These are phyloP conservation scores for Silene coronaria DNA, from an alignment of 179 eudicot species.

Conservation along the genomic window DNA sequence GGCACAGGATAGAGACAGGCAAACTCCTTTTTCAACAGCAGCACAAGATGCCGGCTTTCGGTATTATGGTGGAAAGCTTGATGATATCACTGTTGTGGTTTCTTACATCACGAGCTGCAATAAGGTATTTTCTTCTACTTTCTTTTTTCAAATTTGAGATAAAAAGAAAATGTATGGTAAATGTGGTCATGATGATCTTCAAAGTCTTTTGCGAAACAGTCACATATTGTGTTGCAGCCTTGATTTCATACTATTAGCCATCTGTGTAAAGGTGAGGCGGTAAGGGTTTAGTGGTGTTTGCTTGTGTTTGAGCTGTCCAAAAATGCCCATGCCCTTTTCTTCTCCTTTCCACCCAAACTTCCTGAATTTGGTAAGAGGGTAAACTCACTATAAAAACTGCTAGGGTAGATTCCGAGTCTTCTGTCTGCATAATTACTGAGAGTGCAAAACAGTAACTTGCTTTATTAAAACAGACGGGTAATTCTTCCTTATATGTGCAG, in stretches of 20 bases:
- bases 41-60: slow-evolving; percentile 37
- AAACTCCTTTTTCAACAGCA: slow-evolving; percentile 38
- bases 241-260: neutral
- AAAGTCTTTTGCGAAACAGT: neutral
- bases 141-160: neutral
- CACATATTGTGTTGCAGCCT: neutral
- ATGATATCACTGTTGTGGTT: slow-evolving; percentile 45
- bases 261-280: neutral
- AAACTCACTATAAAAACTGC: no score
- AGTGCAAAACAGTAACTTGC: neutral
- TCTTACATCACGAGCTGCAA: slow-evolving; percentile 25
- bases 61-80: slow-evolving; percentile 39
- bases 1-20: slow-evolving; percentile 26
- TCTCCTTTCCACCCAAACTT: neutral
- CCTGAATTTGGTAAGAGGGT: no score
- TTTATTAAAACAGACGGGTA: neutral
- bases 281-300: neutral
- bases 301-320: neutral
- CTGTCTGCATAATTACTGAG: neutral
- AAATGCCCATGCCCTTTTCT: neutral
- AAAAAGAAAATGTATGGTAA: neutral
- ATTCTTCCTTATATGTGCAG: neutral
- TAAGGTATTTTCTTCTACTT: slow-evolving; percentile 3
- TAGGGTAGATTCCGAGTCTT: neutral
- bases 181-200: no score